A percentile compares a stretch with the other conserved stretches of the same genome.
Evolutionary conservation across 2,329 filamentous ascomycete genomes (phyloP).

Genomic region (Trichoderma harzianum): DNA sequence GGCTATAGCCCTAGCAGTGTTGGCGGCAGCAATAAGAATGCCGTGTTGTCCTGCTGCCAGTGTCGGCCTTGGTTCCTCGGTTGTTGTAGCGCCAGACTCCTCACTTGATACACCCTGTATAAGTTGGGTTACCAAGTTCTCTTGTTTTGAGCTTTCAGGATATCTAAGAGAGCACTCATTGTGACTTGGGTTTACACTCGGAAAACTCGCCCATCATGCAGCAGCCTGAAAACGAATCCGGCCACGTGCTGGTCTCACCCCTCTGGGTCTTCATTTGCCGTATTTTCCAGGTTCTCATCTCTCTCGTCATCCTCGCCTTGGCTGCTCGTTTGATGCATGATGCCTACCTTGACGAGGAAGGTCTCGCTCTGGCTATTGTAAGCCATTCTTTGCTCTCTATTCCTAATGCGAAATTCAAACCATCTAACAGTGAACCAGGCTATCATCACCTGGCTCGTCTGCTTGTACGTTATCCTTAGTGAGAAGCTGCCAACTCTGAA

Average conservation of each 20-base stretch:
- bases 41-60: not conserved
- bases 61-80: not conserved
- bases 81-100: not conserved
- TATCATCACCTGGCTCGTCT: slow-evolving; percentile 44
- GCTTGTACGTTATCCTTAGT: slow-evolving; percentile 40
- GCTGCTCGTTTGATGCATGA: slow-evolving; percentile 41
- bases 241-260: slow-evolving; percentile 40
- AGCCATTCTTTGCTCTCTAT: slow-evolving; percentile 19
- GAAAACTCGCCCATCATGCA: slow-evolving; percentile 20
- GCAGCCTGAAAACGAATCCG: slow-evolving; percentile 17
- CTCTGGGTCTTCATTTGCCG: slow-evolving; percentile 43
- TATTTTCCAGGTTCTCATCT: slow-evolving; percentile 40
- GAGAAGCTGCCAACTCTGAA: slow-evolving; percentile 38
- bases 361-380: slow-evolving; percentile 42
- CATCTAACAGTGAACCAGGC: slow-evolving; percentile 28
- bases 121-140: not conserved
- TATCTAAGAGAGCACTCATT: not conserved
- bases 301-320: slow-evolving; percentile 43
- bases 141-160: not conserved
- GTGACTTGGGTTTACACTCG: not conserved
- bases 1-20: not conserved
- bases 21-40: slow-evolving; percentile 13
- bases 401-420: slow-evolving; percentile 16
- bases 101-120: not conserved
- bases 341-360: slow-evolving; percentile 38